phyloP scores from a whole-genome alignment of 495 filamentous ascomycete species.

The Aspergillus sclerotiicarbonarius region DNA sequence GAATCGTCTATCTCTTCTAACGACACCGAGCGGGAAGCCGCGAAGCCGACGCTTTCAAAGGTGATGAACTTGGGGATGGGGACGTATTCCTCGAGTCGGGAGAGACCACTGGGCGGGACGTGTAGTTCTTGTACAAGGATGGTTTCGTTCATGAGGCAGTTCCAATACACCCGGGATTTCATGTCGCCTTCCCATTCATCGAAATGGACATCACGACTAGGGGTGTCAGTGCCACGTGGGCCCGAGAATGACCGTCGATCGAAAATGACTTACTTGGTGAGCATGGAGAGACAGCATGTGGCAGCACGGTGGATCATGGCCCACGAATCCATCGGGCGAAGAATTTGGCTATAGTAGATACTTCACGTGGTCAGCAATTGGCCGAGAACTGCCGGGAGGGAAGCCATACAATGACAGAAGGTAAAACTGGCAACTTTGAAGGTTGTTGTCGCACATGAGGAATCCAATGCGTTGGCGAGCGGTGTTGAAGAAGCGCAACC shows the following conservation, averaged over 20 bases:
- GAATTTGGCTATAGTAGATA: conserved; percentile 45
- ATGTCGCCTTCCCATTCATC: conserved; percentile 51
- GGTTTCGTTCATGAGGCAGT: conserved; percentile 49
- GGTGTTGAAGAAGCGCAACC: conserved; percentile 47
- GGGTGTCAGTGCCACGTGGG: conserved; percentile 2
- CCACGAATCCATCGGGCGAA: conserved; percentile 47
- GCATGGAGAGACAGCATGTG: conserved; percentile 45
- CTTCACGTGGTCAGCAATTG: conserved; percentile 16
- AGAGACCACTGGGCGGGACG: conserved; percentile 46
- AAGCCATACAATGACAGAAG: conserved; percentile 41
- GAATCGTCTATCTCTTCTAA: conserved; percentile 42
- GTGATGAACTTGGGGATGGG: conserved; percentile 49
- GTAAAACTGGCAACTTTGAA: conserved; percentile 49
- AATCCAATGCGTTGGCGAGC: conserved; percentile 48
- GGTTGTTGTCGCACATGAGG: conserved; percentile 46
- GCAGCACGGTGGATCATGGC: conserved; percentile 50
- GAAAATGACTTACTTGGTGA: conserved; percentile 41
- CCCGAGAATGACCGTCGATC: neutral
- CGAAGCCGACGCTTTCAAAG: conserved; percentile 40
- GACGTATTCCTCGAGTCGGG: conserved; percentile 44
- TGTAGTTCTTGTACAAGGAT: conserved; percentile 49
- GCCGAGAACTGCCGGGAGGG: neutral
- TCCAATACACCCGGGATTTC: conserved; percentile 51
- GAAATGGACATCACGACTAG: conserved; percentile 44
- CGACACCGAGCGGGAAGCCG: conserved; percentile 27